Percentiles rank a stretch among this genome's conserved stretches.
Conservation (phyloP, 73 alveolate genomes). For the Symbiodinium pilosum region DNA sequence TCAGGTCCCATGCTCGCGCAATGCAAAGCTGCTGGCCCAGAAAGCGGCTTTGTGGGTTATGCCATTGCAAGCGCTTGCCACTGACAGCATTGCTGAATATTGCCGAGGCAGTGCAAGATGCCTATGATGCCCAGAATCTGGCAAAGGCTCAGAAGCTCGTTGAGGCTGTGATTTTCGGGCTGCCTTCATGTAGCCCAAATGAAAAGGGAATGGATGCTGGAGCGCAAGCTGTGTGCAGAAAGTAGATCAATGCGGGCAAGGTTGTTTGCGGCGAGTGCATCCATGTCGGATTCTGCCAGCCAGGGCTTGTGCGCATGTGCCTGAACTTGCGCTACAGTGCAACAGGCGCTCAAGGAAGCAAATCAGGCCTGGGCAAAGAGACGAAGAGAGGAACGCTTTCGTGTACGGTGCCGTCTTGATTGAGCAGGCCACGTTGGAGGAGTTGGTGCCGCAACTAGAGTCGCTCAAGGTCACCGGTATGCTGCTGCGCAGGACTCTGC, state of each 20-base stretch:
- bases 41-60: too few species aligned
- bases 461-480: not conserved
- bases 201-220: too few species aligned
- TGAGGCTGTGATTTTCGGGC: too few species aligned
- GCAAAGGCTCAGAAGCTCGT: conserved; percentile 7
- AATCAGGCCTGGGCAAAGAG: not conserved
- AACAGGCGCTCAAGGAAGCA: not conserved
- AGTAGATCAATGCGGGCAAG: too few species aligned
- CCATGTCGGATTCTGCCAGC: not conserved
- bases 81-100: too few species aligned
- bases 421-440: not conserved
- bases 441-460: not conserved
- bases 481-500: not conserved
- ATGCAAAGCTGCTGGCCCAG: not conserved
- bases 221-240: too few species aligned
- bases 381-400: not conserved
- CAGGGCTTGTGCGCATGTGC: too few species aligned
- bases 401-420: too few species aligned
- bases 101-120: not conserved
- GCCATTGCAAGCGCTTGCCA: too few species aligned
- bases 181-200: too few species aligned
- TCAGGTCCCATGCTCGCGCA: not conserved
- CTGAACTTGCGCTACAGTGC: too few species aligned
- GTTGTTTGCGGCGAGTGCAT: not conserved
- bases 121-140: not conserved